phyloP scores from a whole-genome alignment of 116 monocot genomes.

The Cymodocea nodosa region DNA sequence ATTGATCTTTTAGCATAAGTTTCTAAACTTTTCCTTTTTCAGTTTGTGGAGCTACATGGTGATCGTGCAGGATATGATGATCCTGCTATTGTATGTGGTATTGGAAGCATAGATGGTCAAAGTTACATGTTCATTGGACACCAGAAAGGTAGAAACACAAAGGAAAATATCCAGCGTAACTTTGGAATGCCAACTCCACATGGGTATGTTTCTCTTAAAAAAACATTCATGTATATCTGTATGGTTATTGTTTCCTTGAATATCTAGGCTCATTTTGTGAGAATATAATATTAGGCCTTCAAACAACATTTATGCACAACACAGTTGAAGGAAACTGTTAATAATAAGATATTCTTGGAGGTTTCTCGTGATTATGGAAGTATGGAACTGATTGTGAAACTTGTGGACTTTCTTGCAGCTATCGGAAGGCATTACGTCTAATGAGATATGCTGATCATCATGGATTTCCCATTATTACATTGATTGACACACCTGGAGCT shows the following conservation, averaged over 20 bases:
- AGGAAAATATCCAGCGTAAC: slow-evolving; percentile 70
- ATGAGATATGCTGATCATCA: slow-evolving; percentile 89
- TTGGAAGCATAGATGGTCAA: slow-evolving; percentile 66
- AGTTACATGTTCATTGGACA: slow-evolving; percentile 70
- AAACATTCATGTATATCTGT: too few relatives aligned
- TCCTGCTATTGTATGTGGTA: slow-evolving; percentile 70
- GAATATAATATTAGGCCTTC: not conserved
- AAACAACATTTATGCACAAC: not conserved
- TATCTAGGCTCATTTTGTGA: not conserved
- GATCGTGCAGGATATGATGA: slow-evolving; percentile 82
- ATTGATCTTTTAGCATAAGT: not conserved
- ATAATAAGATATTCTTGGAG: not conserved
- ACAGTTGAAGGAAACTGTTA: not conserved
- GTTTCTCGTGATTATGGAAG: not conserved
- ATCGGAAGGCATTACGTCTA: slow-evolving; percentile 78
- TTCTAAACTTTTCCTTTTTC: slow-evolving; percentile 2
- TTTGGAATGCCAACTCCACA: slow-evolving; percentile 89
- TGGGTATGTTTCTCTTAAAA: slow-evolving; percentile 30
- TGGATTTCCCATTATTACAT: slow-evolving; percentile 85
- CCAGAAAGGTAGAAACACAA: slow-evolving; percentile 76
- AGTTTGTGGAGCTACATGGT: slow-evolving; percentile 87
- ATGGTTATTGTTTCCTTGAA: too few relatives aligned
- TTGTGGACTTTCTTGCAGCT: slow-evolving; percentile 22
- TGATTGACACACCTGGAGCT: slow-evolving; percentile 91
- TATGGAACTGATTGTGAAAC: not conserved